A percentile compares a stretch with the other conserved stretches of the same genome.
Conservation (phyloP, 495 filamentous ascomycete genomes). For the Amphirosellinia nigrospora region DNA sequence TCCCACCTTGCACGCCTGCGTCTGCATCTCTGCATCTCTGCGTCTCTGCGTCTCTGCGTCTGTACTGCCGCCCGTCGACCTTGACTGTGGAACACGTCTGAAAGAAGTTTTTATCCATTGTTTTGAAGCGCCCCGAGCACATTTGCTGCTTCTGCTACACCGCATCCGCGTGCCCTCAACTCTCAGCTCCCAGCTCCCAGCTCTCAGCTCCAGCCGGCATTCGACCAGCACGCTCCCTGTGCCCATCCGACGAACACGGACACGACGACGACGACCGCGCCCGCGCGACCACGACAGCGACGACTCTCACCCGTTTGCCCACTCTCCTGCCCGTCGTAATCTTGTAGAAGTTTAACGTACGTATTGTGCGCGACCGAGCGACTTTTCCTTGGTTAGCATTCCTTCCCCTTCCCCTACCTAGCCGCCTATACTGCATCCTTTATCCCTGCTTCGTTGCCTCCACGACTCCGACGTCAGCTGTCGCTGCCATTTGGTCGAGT, state of each 20-base stretch:
- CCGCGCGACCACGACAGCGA: conserved; percentile 10
- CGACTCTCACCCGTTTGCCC: not conserved
- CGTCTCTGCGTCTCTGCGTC: conserved; percentile 17
- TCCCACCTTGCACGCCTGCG: conserved; percentile 2
- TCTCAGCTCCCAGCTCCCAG: too few relatives aligned
- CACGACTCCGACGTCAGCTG: conserved; percentile 22
- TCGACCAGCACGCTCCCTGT: conserved; percentile 1
- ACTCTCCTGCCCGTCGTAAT: not conserved
- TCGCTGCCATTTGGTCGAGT: conserved; percentile 25
- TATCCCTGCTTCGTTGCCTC: conserved; percentile 1
- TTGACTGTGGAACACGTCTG: conserved; percentile 21
- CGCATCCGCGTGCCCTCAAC: not conserved
- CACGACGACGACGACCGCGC: not conserved
- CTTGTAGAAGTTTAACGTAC: conserved; percentile 15
- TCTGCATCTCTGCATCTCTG: conserved; percentile 24
- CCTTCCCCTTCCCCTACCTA: not conserved
- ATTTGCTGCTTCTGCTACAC: not conserved
- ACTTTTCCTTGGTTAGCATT: conserved; percentile 8
- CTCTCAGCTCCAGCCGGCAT: too few relatives aligned
- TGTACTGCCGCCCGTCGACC: conserved; percentile 18
- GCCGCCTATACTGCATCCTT: not conserved
- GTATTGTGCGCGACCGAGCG: conserved; percentile 12
- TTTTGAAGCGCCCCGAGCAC: conserved; percentile 23
- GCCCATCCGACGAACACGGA: conserved; percentile 6
- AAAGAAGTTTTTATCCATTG: conserved; percentile 28